Evolutionary conservation across 352 stramenopile species (phyloP), one percentile per base, ranked within the genome.

Genomic region (Thraustochytrium striatum): DNA sequence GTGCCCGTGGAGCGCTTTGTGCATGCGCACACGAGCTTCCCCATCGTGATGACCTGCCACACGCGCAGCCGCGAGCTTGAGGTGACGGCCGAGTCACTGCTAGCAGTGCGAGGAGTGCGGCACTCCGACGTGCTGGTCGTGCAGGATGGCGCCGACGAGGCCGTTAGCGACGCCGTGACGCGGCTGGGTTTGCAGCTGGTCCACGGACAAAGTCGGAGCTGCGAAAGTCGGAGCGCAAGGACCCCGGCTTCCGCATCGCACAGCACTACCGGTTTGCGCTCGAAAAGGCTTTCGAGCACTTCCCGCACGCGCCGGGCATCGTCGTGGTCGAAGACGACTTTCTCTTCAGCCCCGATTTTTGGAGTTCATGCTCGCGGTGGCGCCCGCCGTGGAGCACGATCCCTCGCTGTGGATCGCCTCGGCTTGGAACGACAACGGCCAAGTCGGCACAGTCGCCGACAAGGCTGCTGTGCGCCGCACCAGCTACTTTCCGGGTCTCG

Each of bases 341-440:
- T 25, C 8, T 82, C 3, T 83, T 84, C 70, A 62, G 41, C 38
- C 69, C 69, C 8, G 81, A 84, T 33, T 84, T 83, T 28, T 62
- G 21, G 79, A 84, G 25, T 84, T 79, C 43, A 84, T 84, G 39
- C 38, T 47, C 35, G 68, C 81, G 0, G 65, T 57, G 2, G 72
- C 68, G 7, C 43, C 30, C 16, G 62, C 59, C 35, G 7, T 84
- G 0, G 81, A 85, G n/a, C 19, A 33, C n/a, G 85, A 89, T 57
- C 38, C 44, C 11, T 83, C 47, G 13, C 39, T 84, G 5, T 88
- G 84, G 41, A 47, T 86, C 28, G 81, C 85, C 13, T 82, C 36
- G n/a, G 83, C 85, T 1, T 89, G 86, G 86, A 89, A 89, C 72
- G 86, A 89, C 78, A 89, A 89, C 72, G 86, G 86, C 1, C 73